Evolutionary conservation across 306 rosid genomes (phyloP).

Genomic region (Pachyrhizus erosus): DNA sequence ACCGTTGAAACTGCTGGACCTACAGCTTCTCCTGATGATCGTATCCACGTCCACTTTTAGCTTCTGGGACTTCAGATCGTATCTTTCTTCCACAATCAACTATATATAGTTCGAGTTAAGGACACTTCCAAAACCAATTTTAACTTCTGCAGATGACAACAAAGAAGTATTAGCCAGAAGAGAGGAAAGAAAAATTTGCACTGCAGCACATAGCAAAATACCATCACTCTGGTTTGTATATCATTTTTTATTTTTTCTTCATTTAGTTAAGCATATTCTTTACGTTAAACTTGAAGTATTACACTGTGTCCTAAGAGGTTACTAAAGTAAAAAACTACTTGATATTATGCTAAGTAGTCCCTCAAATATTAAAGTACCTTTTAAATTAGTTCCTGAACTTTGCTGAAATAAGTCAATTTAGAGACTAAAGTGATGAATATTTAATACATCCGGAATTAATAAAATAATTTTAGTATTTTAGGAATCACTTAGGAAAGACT

Average conservation of each 20-base stretch:
- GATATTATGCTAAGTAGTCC: too few relatives aligned
- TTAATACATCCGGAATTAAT: too few relatives aligned
- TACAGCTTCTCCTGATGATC: constrained; percentile 72
- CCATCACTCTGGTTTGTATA: constrained; percentile 80
- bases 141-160: constrained; percentile 69
- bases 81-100: constrained; percentile 88
- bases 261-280: constrained; percentile 11
- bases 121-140: constrained; percentile 92
- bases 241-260: neutral
- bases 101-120: constrained; percentile 92
- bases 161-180: constrained; percentile 75
- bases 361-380: too few relatives aligned
- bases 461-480: too few relatives aligned
- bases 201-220: constrained; percentile 89
- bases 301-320: too few relatives aligned
- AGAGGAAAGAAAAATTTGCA: constrained; percentile 85
- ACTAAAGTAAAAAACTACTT: too few relatives aligned
- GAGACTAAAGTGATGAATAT: too few relatives aligned
- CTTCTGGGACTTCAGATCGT: constrained; percentile 73
- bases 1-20: constrained; percentile 68
- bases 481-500: too few relatives aligned
- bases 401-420: too few relatives aligned
- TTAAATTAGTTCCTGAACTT: too few relatives aligned
- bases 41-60: constrained; percentile 94
- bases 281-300: too few relatives aligned